A percentile compares a stretch with the other conserved stretches of the same genome.
These are phyloP conservation scores for Colletotrichum sp. DNA, from an alignment of 2,329 filamentous ascomycete genomes.

Conservation along the genomic window DNA sequence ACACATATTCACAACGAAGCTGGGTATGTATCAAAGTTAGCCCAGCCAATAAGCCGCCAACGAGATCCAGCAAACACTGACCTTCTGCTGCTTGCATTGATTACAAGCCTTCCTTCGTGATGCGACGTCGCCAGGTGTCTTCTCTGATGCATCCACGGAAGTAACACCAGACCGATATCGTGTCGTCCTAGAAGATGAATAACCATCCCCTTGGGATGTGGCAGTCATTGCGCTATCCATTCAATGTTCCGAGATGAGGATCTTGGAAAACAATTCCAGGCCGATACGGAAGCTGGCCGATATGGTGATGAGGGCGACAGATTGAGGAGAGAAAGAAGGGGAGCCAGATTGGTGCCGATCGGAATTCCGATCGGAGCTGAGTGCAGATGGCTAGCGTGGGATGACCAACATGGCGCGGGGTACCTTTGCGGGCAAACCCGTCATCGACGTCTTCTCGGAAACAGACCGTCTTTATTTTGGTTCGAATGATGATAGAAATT, in stretches of 20 bases:
- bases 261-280: background rate
- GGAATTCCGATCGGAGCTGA: background rate
- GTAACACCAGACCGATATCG: background rate
- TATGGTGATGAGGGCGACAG: accelerated
- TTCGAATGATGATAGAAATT: background rate
- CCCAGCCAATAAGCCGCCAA: background rate
- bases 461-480: background rate
- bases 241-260: background rate
- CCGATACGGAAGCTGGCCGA: background rate
- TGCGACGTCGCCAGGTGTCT: background rate
- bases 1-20: background rate
- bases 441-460: background rate
- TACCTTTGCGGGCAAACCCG: background rate
- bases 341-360: background rate
- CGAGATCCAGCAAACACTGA: background rate
- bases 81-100: background rate
- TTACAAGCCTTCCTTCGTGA: background rate
- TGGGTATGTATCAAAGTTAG: background rate
- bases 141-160: background rate
- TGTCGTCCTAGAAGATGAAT: background rate
- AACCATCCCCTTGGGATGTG: background rate
- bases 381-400: background rate
- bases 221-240: background rate
- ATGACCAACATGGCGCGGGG: background rate
- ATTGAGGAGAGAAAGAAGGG: background rate